These are phyloP conservation scores for Colletotrichum phormii DNA, from an alignment of 2,329 filamentous ascomycete genomes.

Conservation along the genomic window DNA sequence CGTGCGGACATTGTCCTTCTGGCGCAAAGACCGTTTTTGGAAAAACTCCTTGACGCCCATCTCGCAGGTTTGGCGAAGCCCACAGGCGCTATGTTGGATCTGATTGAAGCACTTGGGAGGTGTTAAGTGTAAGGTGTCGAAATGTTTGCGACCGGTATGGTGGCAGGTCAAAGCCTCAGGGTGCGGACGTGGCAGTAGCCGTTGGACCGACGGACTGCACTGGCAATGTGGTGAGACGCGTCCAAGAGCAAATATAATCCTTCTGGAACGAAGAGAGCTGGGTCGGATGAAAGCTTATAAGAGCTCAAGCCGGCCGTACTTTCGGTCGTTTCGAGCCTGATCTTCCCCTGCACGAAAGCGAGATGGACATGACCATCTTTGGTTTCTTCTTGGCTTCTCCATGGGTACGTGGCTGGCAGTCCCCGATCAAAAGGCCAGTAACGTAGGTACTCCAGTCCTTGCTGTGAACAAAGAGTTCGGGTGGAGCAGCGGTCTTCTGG, in stretches of 20 bases:
- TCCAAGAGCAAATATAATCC: background rate
- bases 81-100: background rate
- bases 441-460: background rate
- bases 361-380: background rate
- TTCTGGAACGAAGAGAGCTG: conserved; percentile 14
- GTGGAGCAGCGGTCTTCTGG: background rate
- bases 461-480: background rate
- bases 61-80: background rate
- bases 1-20: conserved; percentile 54
- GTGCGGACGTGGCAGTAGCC: background rate
- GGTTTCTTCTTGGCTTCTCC: conserved; percentile 13
- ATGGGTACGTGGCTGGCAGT: background rate
- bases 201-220: background rate
- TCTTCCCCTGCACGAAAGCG: conserved; percentile 2
- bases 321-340: conserved; percentile 30
- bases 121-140: background rate
- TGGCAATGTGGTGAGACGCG: background rate
- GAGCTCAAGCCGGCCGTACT: conserved; percentile 15
- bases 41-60: conserved; percentile 60
- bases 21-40: conserved; percentile 57
- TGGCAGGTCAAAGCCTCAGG: background rate
- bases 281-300: conserved; percentile 32
- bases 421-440: background rate
- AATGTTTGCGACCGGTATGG: background rate
- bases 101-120: no score